These are phyloP conservation scores for Vicia faba DNA, from an alignment of 306 rosid genomes.

Conservation along the genomic window DNA sequence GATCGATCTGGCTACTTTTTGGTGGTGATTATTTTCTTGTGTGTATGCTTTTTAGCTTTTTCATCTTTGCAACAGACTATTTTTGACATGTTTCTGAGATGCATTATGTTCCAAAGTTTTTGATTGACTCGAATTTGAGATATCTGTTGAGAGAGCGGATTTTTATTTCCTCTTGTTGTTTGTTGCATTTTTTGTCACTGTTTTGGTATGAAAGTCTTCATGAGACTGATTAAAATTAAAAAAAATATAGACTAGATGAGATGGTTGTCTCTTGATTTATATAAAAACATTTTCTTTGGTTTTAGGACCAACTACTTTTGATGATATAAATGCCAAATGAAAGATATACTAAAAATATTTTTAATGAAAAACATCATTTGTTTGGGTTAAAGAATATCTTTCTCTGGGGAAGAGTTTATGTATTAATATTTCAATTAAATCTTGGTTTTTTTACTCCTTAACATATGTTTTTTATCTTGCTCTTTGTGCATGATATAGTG, in stretches of 20 bases:
- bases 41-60: conserved; percentile 15
- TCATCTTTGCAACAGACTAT: background rate
- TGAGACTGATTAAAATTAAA: background rate
- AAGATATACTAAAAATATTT: background rate
- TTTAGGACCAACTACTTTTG: background rate
- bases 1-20: background rate
- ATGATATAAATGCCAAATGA: background rate
- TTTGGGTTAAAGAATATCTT: conserved; percentile 14
- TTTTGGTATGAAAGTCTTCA: background rate
- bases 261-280: too few species aligned
- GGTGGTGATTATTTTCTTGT: background rate
- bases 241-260: background rate
- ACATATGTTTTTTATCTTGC: conserved; percentile 20
- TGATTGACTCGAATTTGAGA: conserved; percentile 3
- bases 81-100: background rate
- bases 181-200: conserved; percentile 12
- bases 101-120: conserved; percentile 7
- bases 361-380: background rate
- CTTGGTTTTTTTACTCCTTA: background rate
- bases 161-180: conserved; percentile 6
- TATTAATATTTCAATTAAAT: background rate
- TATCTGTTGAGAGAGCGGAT: background rate
- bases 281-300: background rate
- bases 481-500: conserved; percentile 10
- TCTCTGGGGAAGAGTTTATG: conserved; percentile 1